A percentile compares a stretch with the other conserved stretches of the same genome.
Conservation (phyloP, 441 rosid species). For the Mallotus repandus region DNA sequence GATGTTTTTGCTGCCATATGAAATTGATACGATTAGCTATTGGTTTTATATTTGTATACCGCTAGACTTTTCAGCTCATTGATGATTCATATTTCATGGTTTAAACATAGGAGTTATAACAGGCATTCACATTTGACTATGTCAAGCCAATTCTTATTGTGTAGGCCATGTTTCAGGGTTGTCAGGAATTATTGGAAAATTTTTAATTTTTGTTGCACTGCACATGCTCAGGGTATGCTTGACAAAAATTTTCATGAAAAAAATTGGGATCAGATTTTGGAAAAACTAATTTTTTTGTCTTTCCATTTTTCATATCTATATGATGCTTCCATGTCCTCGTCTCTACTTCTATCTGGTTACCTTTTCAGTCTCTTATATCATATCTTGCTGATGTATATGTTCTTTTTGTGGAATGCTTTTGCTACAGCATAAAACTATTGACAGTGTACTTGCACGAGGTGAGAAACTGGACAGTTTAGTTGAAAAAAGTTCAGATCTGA, state of each 20-base stretch:
- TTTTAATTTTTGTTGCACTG: neutral
- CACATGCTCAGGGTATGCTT: neutral
- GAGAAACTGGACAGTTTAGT: slow-evolving; percentile 89
- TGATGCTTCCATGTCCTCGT: neutral
- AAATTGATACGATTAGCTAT: no score
- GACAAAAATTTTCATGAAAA: neutral
- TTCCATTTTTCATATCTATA: neutral
- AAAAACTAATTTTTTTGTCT: neutral
- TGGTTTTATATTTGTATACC: neutral
- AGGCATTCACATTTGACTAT: neutral
- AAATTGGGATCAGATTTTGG: neutral
- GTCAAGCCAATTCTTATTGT: neutral
- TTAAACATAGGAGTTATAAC: neutral
- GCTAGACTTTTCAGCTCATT: neutral
- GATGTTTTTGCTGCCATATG: no score
- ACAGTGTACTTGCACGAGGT: slow-evolving; percentile 89
- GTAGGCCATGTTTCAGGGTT: neutral
- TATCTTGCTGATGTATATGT: slow-evolving; percentile 14
- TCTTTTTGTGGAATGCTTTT: slow-evolving; percentile 20
- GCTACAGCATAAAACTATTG: slow-evolving; percentile 85
- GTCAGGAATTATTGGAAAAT: neutral
- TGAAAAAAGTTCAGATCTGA: slow-evolving; percentile 93
- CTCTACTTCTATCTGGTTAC: slow-evolving; percentile 1
- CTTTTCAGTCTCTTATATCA: neutral
- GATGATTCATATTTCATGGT: neutral